phyloP scores from a whole-genome alignment of 768 basidiomycete species.

The Leucosporidium creatinivorum region DNA sequence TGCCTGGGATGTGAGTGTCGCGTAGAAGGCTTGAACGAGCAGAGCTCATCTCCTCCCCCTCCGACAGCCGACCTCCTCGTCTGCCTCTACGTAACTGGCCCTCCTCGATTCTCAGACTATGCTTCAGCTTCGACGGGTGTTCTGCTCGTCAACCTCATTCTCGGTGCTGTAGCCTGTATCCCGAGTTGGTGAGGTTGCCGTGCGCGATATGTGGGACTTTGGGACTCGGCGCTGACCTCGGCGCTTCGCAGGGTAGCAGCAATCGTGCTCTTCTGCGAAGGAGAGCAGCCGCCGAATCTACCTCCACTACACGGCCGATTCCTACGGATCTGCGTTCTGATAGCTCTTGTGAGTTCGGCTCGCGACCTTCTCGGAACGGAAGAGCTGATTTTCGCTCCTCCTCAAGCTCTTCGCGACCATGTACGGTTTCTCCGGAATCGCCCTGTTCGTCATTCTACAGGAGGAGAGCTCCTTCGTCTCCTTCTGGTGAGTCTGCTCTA shows the following conservation, averaged over 20 bases:
- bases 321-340: not conserved
- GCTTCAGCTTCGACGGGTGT: constrained; percentile 9
- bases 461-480: constrained; percentile 8
- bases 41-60: not conserved
- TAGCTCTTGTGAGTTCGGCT: not conserved
- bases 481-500: constrained; percentile 7
- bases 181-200: constrained; percentile 8
- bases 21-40: no score
- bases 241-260: not conserved
- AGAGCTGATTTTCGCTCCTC: not conserved
- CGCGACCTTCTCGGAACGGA: not conserved
- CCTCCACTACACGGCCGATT: constrained; percentile 9
- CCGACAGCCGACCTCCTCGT: constrained; percentile 18
- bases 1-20: constrained; percentile 11
- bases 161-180: not conserved
- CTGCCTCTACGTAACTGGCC: constrained; percentile 19
- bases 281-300: not conserved
- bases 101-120: not conserved
- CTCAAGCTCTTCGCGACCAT: constrained; percentile 9
- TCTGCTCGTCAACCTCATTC: constrained; percentile 1
- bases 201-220: no score
- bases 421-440: not conserved
- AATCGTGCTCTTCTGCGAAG: not conserved
- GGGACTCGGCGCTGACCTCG: no score
- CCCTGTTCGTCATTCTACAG: constrained; percentile 16